Conservation (phyloP, 2,329 filamentous ascomycete species). For the Setomelanomma holmii region DNA sequence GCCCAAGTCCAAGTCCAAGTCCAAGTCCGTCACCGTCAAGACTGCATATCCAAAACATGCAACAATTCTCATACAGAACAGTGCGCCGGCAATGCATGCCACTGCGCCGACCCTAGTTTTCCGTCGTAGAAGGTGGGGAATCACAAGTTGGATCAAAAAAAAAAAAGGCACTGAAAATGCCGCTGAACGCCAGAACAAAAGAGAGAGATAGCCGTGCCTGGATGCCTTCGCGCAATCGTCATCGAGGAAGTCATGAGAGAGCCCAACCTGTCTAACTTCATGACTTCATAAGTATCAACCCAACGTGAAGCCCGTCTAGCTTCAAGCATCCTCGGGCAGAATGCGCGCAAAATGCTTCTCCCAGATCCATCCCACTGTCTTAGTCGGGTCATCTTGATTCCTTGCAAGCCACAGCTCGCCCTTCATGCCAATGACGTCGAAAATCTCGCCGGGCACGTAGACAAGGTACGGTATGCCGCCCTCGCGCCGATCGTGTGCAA, state of each 20-base stretch:
- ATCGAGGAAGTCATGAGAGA: neutral
- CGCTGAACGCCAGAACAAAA: slow-evolving; percentile 3
- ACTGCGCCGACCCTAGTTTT: neutral
- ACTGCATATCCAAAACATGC: neutral
- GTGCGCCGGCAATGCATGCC: neutral
- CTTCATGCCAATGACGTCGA: slow-evolving; percentile 85
- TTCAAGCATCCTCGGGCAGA: slow-evolving; percentile 44
- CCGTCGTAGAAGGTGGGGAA: slow-evolving; percentile 16
- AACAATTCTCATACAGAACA: slow-evolving; percentile 1
- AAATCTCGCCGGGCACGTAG: slow-evolving; percentile 86
- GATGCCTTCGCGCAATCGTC: neutral
- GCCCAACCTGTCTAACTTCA: no score
- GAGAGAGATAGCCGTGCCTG: slow-evolving; percentile 3
- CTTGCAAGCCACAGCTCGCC: slow-evolving; percentile 97
- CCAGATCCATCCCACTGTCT: slow-evolving; percentile 96
- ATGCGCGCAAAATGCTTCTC: slow-evolving; percentile 83
- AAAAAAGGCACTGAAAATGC: neutral
- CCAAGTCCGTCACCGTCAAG: no score
- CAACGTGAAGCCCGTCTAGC: no score
- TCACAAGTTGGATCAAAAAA: slow-evolving; percentile 10
- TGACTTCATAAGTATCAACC: no score
- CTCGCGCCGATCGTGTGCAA: slow-evolving; percentile 88
- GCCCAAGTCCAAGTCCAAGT: no score
- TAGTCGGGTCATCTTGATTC: slow-evolving; percentile 87
- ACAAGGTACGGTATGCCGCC: slow-evolving; percentile 95